Base-by-base conservation (phyloP, 2,329 filamentous ascomycete genomes). In the Claviceps lovelessii region DNA sequence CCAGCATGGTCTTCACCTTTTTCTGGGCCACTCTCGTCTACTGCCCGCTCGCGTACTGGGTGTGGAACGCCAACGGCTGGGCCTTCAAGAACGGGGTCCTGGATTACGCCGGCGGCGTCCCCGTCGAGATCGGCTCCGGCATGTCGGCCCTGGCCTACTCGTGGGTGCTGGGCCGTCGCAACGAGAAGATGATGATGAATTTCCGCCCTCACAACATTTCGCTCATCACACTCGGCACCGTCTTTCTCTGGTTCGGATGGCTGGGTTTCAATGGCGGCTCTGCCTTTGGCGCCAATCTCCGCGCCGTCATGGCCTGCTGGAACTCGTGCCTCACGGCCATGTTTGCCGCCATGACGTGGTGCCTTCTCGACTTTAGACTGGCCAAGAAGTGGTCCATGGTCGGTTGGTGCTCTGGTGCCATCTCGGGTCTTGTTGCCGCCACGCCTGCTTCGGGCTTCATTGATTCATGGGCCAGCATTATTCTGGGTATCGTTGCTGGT, bases 131-230 rank as follows among this genome's bases (percentile, higher is more conserved):
- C 64, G 88, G 82, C 58, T 97, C 93, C 56, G 93, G 93, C 68
- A 77, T 95, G 72, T 93, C 89, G 47, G 93, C 91, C 35, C 78
- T 97, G 49, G 93, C 93, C 61, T 98, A 97, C 75, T 95, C 90
- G 2, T 86, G 88, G 88, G 84, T 96, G 42, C 86, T 98, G 58
- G 93, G 93, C 62, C 88, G 90, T 66, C 89, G 93, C 61, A 93
- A 96, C 75, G 91, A 97, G 76, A 93, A 90, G 76, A 96, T 97
- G 90, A 96, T 97, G 88, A 82, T 96, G 73, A 97, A 97, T 80
- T 97, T 97, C 81, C 88, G 93, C 62, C 93, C 93, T 19, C 93
- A 98, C 78, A 98, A 98, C 76, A 93, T 97, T 61, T 95, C 90
- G 6, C 81, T 97, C 65, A 95, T 98, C 72, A 90, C 93, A 0